These are phyloP conservation scores for Achlya hypogyna DNA, from an alignment of 352 stramenopile genomes.

Conservation along the genomic window DNA sequence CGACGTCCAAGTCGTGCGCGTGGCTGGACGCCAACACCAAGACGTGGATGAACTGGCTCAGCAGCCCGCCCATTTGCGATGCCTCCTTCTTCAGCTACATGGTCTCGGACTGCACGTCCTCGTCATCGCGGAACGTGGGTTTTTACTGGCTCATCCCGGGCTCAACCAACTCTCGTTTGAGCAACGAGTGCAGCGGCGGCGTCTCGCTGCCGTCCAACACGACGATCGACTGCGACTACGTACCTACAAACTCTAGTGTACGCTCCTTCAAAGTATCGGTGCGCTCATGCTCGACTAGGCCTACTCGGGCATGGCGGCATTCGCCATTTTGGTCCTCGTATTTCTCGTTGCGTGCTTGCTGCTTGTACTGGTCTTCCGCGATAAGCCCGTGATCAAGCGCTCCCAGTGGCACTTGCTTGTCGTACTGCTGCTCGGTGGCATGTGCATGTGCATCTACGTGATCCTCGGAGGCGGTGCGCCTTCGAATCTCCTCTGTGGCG, in stretches of 20 bases:
- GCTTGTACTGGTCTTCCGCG: conserved; percentile 19
- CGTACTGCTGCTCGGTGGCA: conserved; percentile 34
- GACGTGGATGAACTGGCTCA: conserved; percentile 22
- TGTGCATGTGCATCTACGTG: conserved; percentile 35
- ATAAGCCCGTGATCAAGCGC: conserved; percentile 24
- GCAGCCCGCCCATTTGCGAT: conserved; percentile 24
- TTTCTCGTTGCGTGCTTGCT: conserved; percentile 1
- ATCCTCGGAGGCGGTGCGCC: conserved; percentile 38
- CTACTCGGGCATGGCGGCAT: conserved; percentile 6
- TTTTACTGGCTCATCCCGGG: conserved; percentile 35
- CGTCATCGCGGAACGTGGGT: conserved; percentile 23
- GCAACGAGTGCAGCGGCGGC: conserved; percentile 12
- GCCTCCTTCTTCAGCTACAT: conserved; percentile 34
- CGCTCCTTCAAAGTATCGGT: neutral
- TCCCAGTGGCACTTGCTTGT: conserved; percentile 24
- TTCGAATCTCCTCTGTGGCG: conserved; percentile 27
- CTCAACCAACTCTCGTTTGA: conserved; percentile 5
- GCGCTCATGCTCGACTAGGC: neutral
- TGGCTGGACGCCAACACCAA: conserved; percentile 30
- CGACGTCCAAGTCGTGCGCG: conserved; percentile 30
- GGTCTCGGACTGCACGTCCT: conserved; percentile 27
- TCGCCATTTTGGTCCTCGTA: conserved; percentile 11
- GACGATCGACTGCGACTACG: conserved; percentile 18
- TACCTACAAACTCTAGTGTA: neutral
- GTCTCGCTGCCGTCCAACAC: neutral